phyloP scores from a whole-genome alignment of 169 alveolate species.

The Plasmodium coatneyi region DNA sequence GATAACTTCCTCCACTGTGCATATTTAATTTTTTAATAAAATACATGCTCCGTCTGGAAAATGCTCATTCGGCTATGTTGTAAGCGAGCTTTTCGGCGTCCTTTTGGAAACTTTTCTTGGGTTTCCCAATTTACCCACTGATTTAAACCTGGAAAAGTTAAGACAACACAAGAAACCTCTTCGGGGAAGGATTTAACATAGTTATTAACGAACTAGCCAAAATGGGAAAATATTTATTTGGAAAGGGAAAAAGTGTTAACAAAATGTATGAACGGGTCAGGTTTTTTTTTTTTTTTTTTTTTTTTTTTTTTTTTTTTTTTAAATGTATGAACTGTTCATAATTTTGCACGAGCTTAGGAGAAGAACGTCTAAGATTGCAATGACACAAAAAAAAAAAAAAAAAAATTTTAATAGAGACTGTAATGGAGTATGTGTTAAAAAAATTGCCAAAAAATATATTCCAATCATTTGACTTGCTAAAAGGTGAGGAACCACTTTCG shows the following conservation, averaged over 20 bases:
- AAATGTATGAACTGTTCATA: background rate
- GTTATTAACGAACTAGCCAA: background rate
- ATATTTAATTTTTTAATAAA: background rate
- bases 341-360: background rate
- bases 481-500: background rate
- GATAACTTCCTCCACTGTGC: background rate
- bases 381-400: background rate
- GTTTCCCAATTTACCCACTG: background rate
- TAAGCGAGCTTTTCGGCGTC: background rate
- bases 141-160: background rate
- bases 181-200: background rate
- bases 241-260: background rate
- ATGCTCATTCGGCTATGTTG: background rate
- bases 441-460: no score
- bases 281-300: conserved; percentile 1
- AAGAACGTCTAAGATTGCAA: background rate
- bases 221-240: background rate
- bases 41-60: background rate
- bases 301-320: background rate
- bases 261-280: background rate
- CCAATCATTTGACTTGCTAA: background rate
- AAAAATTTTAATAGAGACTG: background rate
- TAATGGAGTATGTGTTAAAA: background rate
- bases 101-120: background rate
- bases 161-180: background rate